A percentile compares a stretch with the other conserved stretches of the same genome.
Evolutionary conservation across 2,329 filamentous ascomycete species (phyloP).

Genomic region (Nemania sp.): DNA sequence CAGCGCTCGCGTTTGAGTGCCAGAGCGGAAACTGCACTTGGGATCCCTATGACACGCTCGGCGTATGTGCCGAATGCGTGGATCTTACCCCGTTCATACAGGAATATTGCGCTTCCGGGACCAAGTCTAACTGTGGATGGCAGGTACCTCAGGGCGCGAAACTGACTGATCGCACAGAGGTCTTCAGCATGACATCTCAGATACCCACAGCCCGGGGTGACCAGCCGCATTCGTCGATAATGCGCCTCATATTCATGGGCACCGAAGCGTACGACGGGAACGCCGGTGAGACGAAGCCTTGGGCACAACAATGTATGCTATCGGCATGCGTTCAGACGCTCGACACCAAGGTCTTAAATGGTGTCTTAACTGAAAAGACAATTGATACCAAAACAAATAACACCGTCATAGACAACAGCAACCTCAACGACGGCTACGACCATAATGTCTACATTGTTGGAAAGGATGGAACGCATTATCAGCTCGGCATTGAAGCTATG

Average conservation of each 20-base stretch:
- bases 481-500: slow-evolving; percentile 37
- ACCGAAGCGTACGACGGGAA: slow-evolving; percentile 36
- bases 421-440: slow-evolving; percentile 25
- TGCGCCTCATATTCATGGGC: slow-evolving; percentile 43
- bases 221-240: slow-evolving; percentile 40
- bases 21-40: slow-evolving; percentile 41
- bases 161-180: slow-evolving; percentile 33
- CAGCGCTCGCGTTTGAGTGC: slow-evolving; percentile 36
- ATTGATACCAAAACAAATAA: slow-evolving; percentile 30
- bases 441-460: slow-evolving; percentile 31
- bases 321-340: slow-evolving; percentile 41
- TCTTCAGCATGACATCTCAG: slow-evolving; percentile 42
- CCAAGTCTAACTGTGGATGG: slow-evolving; percentile 37
- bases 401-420: slow-evolving; percentile 35
- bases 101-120: slow-evolving; percentile 31
- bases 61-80: slow-evolving; percentile 37
- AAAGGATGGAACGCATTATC: slow-evolving; percentile 28
- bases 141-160: slow-evolving; percentile 35
- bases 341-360: slow-evolving; percentile 33
- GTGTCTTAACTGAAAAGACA: slow-evolving; percentile 37
- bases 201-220: slow-evolving; percentile 36
- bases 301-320: slow-evolving; percentile 40
- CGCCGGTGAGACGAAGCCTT: slow-evolving; percentile 35
- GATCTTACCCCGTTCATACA: slow-evolving; percentile 39
- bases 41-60: slow-evolving; percentile 38